phyloP scores from a whole-genome alignment of 129 eudicot species.

The Lactuca saligna region DNA sequence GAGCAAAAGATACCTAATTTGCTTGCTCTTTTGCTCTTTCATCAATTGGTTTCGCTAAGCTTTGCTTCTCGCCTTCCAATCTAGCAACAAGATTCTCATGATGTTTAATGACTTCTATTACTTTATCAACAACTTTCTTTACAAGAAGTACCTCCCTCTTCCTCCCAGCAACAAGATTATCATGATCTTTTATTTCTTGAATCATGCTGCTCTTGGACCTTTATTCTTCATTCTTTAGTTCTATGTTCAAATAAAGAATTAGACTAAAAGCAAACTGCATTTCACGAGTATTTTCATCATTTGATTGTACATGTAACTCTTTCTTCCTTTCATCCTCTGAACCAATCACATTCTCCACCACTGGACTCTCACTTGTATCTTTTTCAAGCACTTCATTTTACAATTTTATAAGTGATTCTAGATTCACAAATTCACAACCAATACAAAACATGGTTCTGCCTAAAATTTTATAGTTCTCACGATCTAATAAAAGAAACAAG shows the following conservation, averaged over 20 bases:
- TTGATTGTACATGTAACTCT: conserved; percentile 20
- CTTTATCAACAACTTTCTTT: conserved; percentile 89
- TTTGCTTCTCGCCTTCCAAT: conserved; percentile 98
- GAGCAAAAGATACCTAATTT: conserved; percentile 54
- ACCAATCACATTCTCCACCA: not conserved
- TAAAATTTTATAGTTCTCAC: no score
- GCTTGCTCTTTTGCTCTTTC: conserved; percentile 92
- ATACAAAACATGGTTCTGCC: conserved; percentile 26
- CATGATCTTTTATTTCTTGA: conserved; percentile 32
- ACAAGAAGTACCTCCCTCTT: conserved; percentile 75
- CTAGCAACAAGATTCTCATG: conserved; percentile 83
- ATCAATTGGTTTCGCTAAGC: conserved; percentile 87
- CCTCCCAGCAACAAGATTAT: conserved; percentile 22
- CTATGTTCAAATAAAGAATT: conserved; percentile 23
- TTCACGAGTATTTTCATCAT: conserved; percentile 23
- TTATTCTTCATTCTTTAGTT: conserved; percentile 26
- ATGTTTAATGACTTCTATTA: conserved; percentile 73
- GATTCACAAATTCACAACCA: conserved; percentile 9
- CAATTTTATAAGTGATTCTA: not conserved
- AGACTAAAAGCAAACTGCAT: conserved; percentile 20
- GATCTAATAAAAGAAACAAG: no score
- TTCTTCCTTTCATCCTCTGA: conserved; percentile 13
- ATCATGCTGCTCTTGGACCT: conserved; percentile 29
- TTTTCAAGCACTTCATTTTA: conserved; percentile 18
- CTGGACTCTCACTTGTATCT: conserved; percentile 14